Percentiles rank a stretch among this genome's conserved stretches.
Evolutionary conservation across 2,329 filamentous ascomycete genomes (phyloP).

Genomic region (Sporothrix pseudoabietina): DNA sequence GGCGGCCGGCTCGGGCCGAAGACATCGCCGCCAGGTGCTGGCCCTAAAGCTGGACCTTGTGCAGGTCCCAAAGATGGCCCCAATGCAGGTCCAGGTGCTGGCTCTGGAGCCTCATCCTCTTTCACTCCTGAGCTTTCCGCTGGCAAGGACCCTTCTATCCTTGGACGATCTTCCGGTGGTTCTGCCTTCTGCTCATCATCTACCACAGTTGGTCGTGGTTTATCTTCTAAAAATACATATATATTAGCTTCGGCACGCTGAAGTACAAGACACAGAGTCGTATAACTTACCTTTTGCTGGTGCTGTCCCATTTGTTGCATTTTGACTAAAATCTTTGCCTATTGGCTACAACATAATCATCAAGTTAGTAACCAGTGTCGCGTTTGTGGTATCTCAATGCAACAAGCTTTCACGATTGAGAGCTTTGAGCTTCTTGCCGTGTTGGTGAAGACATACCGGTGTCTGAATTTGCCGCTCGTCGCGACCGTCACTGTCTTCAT

Average conservation of each 20-base stretch:
- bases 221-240: neutral
- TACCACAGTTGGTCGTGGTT: neutral
- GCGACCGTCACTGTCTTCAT: slow-evolving; percentile 45
- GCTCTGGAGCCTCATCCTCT: neutral
- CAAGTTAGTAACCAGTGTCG: neutral
- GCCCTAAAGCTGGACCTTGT: neutral
- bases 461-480: neutral
- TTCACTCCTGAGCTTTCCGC: neutral
- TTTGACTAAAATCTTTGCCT: neutral
- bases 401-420: neutral
- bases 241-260: neutral
- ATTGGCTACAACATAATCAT: slow-evolving; percentile 9
- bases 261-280: no score
- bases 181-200: neutral
- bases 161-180: neutral
- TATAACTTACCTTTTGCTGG: neutral
- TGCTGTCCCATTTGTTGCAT: neutral
- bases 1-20: slow-evolving; percentile 34
- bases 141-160: neutral
- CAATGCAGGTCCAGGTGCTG: neutral
- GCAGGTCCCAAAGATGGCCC: neutral
- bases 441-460: neutral
- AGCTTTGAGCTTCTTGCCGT: no score
- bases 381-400: no score
- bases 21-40: neutral